These are phyloP conservation scores for Penicillium griseofulvum DNA, from an alignment of 2,329 filamentous ascomycete genomes.

Conservation along the genomic window DNA sequence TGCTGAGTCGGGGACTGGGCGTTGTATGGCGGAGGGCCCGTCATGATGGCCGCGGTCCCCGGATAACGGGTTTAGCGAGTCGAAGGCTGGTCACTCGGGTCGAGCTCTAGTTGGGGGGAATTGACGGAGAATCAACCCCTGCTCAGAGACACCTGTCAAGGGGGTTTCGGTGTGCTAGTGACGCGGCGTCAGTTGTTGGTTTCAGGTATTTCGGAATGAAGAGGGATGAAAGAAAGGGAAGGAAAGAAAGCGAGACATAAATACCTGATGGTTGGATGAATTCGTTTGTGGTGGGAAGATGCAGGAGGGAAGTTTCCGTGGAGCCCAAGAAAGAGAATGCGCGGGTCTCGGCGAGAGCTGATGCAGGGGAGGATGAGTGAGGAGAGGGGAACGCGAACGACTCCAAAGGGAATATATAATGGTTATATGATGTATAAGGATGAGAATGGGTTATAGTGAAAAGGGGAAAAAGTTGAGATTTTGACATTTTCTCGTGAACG, in stretches of 20 bases:
- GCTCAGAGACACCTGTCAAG: constrained; percentile 21
- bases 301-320: constrained; percentile 26
- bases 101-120: constrained; percentile 10
- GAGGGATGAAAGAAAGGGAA: constrained; percentile 5
- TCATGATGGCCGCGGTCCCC: constrained; percentile 39
- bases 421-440: too few species aligned
- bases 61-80: constrained; percentile 30
- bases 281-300: constrained; percentile 28
- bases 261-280: constrained; percentile 22
- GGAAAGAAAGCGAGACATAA: constrained; percentile 10
- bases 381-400: not conserved
- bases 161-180: constrained; percentile 17
- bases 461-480: not conserved
- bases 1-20: constrained; percentile 47
- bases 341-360: constrained; percentile 25
- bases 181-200: constrained; percentile 24
- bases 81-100: constrained; percentile 11
- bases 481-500: not conserved
- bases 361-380: constrained; percentile 16
- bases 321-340: constrained; percentile 29
- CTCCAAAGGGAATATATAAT: too few species aligned
- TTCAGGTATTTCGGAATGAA: constrained; percentile 6
- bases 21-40: constrained; percentile 46
- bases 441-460: not conserved
- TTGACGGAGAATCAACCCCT: constrained; percentile 14